Percentiles rank a stretch among this genome's conserved stretches.
phyloP scores from a whole-genome alignment of 306 rosid species.

The Luffa aegyptiaca region DNA sequence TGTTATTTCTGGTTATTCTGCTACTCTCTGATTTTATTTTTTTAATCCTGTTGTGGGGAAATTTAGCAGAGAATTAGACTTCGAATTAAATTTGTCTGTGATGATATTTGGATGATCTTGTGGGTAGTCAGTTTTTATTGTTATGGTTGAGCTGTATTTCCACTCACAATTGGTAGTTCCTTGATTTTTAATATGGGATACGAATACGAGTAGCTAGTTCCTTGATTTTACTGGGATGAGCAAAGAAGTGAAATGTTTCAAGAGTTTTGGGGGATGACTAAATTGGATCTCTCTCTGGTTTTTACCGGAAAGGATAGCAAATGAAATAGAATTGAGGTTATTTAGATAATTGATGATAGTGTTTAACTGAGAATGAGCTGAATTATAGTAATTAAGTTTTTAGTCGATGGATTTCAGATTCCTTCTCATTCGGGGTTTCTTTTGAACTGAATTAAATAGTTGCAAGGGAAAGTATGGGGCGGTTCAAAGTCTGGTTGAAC shows the following conservation, averaged over 20 bases:
- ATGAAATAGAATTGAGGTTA: background rate
- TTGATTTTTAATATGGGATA: background rate
- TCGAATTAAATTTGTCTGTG: background rate
- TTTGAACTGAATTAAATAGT: background rate
- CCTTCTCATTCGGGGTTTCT: background rate
- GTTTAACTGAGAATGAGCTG: background rate
- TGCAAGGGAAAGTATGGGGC: background rate
- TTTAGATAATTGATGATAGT: background rate
- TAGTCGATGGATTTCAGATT: background rate
- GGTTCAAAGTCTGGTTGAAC: background rate
- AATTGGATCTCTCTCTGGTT: background rate
- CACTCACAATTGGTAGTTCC: background rate
- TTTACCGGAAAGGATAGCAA: background rate
- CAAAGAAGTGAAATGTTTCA: background rate
- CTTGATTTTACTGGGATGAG: background rate
- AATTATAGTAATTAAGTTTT: background rate
- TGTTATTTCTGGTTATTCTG: background rate
- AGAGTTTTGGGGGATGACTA: background rate
- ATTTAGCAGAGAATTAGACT: background rate
- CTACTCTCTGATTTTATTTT: background rate
- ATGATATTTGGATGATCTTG: background rate
- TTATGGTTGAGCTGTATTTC: background rate
- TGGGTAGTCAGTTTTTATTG: background rate
- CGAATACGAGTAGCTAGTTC: background rate
- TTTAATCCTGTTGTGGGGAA: background rate